Evolutionary conservation across 331 rosid species (phyloP).

Genomic region (Quercus phellos): DNA sequence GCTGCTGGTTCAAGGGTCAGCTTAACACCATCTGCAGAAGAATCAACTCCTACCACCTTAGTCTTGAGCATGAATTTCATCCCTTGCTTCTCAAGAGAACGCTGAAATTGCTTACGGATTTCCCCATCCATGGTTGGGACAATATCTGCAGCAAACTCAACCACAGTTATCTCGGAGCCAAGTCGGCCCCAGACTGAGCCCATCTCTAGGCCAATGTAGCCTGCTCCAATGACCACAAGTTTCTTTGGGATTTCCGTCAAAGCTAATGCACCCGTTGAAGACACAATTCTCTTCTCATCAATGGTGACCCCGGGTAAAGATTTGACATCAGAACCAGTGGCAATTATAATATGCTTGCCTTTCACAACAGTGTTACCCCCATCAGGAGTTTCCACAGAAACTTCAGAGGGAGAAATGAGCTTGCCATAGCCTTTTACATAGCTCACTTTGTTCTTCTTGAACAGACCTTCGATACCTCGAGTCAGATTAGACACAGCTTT

Average conservation of each 20-base stretch:
- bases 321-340: slow-evolving; percentile 95
- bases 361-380: slow-evolving; percentile 77
- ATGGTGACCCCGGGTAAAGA: slow-evolving; percentile 81
- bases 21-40: slow-evolving; percentile 84
- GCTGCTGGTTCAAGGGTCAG: slow-evolving; percentile 90
- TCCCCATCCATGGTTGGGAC: slow-evolving; percentile 95
- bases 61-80: slow-evolving; percentile 87
- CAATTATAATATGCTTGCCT: slow-evolving; percentile 83
- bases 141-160: slow-evolving; percentile 85
- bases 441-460: slow-evolving; percentile 94
- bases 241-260: slow-evolving; percentile 86
- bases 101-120: slow-evolving; percentile 93
- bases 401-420: slow-evolving; percentile 72
- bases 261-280: slow-evolving; percentile 93
- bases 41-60: slow-evolving; percentile 84
- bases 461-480: slow-evolving; percentile 84
- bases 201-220: slow-evolving; percentile 98
- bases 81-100: slow-evolving; percentile 92
- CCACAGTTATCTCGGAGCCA: slow-evolving; percentile 87
- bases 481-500: slow-evolving; percentile 90
- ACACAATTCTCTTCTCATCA: slow-evolving; percentile 90
- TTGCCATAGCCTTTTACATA: slow-evolving; percentile 95
- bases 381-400: slow-evolving; percentile 72
- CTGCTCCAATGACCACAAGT: slow-evolving; percentile 92
- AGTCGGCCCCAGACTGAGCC: slow-evolving; percentile 96